phyloP scores from a whole-genome alignment of 2,329 filamentous ascomycete genomes.

The Xylaria sp. region DNA sequence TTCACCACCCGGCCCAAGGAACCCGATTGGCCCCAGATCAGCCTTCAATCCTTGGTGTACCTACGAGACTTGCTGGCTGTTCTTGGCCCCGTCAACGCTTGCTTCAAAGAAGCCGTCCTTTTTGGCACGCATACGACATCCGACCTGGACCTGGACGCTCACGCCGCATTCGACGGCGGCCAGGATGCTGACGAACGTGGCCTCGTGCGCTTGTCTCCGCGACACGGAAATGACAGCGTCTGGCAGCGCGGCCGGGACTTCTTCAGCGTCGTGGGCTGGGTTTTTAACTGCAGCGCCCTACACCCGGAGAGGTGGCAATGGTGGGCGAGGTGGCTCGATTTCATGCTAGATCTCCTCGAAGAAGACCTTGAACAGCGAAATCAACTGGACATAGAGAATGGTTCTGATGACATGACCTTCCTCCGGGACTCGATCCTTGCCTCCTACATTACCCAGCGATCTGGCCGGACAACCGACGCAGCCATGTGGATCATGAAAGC shows the following conservation, averaged over 20 bases:
- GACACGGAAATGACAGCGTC: conserved; percentile 73
- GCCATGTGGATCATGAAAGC: conserved; percentile 70
- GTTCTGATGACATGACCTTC: conserved; percentile 48
- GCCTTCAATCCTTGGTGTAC: conserved; percentile 75
- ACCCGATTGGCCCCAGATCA: conserved; percentile 68
- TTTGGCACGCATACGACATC: conserved; percentile 61
- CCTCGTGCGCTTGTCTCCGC: conserved; percentile 64
- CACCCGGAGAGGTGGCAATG: conserved; percentile 80
- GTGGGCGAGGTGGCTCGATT: conserved; percentile 84
- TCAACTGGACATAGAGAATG: conserved; percentile 57
- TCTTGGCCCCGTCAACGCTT: conserved; percentile 76
- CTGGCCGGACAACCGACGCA: conserved; percentile 57
- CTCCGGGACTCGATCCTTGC: conserved; percentile 69
- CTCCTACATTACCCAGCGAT: conserved; percentile 65
- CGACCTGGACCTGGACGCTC: conserved; percentile 61
- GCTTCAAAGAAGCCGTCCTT: conserved; percentile 76
- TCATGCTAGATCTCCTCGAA: conserved; percentile 82
- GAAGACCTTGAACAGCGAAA: conserved; percentile 72
- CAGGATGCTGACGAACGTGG: conserved; percentile 62
- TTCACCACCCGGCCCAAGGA: conserved; percentile 79
- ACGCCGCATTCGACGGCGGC: conserved; percentile 61
- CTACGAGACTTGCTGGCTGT: conserved; percentile 73
- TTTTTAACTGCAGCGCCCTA: conserved; percentile 85
- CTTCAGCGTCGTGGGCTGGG: conserved; percentile 91
- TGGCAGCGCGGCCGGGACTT: conserved; percentile 86